A percentile compares a stretch with the other conserved stretches of the same genome.
These are phyloP conservation scores for Coelastrella sp. DNA, from an alignment of 139 green algal genomes.

Conservation along the genomic window DNA sequence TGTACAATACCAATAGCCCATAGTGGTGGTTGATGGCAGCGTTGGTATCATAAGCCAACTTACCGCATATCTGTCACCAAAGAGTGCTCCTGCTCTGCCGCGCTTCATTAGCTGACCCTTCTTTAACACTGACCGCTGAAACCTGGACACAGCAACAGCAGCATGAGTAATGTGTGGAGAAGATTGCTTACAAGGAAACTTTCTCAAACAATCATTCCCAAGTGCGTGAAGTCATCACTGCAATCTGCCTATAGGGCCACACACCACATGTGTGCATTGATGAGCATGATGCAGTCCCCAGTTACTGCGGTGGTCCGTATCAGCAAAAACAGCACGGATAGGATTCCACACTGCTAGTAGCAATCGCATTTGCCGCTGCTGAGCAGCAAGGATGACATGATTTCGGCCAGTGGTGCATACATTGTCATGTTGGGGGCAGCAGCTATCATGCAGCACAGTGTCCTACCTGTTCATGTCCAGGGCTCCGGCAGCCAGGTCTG, in stretches of 20 bases:
- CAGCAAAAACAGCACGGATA: too few species aligned
- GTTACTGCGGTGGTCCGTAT: too few species aligned
- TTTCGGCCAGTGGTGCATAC: neutral
- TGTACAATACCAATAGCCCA: neutral
- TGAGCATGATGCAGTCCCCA: too few species aligned
- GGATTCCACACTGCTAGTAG: too few species aligned
- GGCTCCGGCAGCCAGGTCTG: conserved; percentile 25
- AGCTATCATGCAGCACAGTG: too few species aligned
- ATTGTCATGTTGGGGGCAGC: neutral
- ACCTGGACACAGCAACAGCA: conserved; percentile 28
- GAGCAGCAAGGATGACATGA: too few species aligned
- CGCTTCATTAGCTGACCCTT: conserved; percentile 58
- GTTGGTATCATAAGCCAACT: neutral
- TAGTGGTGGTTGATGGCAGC: neutral
- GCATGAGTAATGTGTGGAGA: neutral
- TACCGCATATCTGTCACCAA: conserved; percentile 59
- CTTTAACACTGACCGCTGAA: conserved; percentile 57
- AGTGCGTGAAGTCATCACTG: too few species aligned
- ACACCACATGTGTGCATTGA: too few species aligned
- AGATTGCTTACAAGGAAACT: neutral
- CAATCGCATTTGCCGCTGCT: too few species aligned
- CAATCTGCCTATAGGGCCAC: too few species aligned
- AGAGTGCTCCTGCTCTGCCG: conserved; percentile 49
- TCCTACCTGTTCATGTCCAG: conserved; percentile 57
- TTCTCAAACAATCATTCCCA: too few species aligned